Evolutionary conservation across 2,329 filamentous ascomycete genomes (phyloP).

Genomic region (Monascus ruber): DNA sequence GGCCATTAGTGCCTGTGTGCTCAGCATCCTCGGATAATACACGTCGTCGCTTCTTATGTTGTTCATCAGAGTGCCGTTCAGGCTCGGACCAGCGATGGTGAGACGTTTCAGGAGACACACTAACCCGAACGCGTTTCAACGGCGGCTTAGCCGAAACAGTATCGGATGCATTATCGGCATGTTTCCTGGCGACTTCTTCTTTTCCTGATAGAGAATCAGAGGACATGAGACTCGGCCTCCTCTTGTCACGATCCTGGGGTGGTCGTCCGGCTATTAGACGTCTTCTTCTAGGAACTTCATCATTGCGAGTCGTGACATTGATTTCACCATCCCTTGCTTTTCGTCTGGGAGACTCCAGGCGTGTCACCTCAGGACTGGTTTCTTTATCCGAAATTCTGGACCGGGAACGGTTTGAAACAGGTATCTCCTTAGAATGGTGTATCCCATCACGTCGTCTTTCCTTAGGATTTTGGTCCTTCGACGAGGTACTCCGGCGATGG

Average conservation of each 20-base stretch:
- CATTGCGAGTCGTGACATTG: slow-evolving; percentile 13
- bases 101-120: slow-evolving; percentile 29
- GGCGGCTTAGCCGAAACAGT: slow-evolving; percentile 9
- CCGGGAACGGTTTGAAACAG: slow-evolving; percentile 6
- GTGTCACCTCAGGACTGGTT: slow-evolving; percentile 18
- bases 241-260: slow-evolving; percentile 24
- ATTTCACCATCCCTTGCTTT: slow-evolving; percentile 24
- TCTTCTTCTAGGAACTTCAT: slow-evolving; percentile 27
- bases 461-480: slow-evolving; percentile 15
- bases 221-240: slow-evolving; percentile 26
- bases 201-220: slow-evolving; percentile 30
- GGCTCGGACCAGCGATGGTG: slow-evolving; percentile 23
- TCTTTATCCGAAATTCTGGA: slow-evolving; percentile 15
- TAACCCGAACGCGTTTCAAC: slow-evolving; percentile 32
- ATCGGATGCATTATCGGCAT: slow-evolving; percentile 16
- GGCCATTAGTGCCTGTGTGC: slow-evolving; percentile 19
- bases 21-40: slow-evolving; percentile 29
- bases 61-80: slow-evolving; percentile 19
- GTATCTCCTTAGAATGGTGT: slow-evolving; percentile 15
- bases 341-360: slow-evolving; percentile 15
- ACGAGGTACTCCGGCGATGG: slow-evolving; percentile 12
- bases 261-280: slow-evolving; percentile 32
- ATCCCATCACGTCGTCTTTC: slow-evolving; percentile 17
- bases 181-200: slow-evolving; percentile 23
- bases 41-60: slow-evolving; percentile 33